Evolutionary conservation across 441 rosid species (phyloP), one percentile per base, ranked within the genome.

Genomic region (Croton setiger): DNA sequence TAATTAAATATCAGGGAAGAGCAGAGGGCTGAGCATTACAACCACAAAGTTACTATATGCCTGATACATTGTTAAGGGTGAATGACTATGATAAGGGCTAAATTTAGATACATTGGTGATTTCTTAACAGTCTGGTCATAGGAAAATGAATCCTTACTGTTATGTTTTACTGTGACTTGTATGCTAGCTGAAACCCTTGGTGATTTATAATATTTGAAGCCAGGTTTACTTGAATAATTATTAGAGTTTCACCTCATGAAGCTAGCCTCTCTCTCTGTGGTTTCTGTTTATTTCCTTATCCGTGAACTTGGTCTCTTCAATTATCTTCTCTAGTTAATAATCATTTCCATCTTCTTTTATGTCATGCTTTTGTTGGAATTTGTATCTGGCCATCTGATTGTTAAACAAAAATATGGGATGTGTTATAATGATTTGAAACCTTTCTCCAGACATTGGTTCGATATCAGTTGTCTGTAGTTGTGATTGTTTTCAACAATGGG

Each of bases 401-500:
- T 55, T 27, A 5, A 13, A n/a, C 36, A 15, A 45, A 31, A 23
- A 14, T 44, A 14, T 35, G 51, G 45, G 15, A 44, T 53, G 37
- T 44, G 5, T 35, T 55, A 20, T 63, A 44, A 55, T 48, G 62
- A 36, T 23, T 55, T 72, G 43, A 17, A 56, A 36, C 4, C 23
- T 59, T 76, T 62, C 59, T 86, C 81, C 81, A 94, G 98, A 90
- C 97, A 63, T 84, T 94, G 82, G 96, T 88, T 64, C 75, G 98
- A 36, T 94, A 92, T 77, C 81, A 90, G 79, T 87, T 91, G 74
- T 84, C 98, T 1, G 96, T 94, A 72, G 85, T 90, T 60, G 86
- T 94, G 69, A 86, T 93, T 52, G 98, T 94, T 58, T 91, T 94
- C 70, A 91, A 94, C 83, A 94, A 91, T 63, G 98, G 96, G 7